Base-by-base conservation (phyloP, 148 eudicot species). In the Dysphania ambrosioides region DNA sequence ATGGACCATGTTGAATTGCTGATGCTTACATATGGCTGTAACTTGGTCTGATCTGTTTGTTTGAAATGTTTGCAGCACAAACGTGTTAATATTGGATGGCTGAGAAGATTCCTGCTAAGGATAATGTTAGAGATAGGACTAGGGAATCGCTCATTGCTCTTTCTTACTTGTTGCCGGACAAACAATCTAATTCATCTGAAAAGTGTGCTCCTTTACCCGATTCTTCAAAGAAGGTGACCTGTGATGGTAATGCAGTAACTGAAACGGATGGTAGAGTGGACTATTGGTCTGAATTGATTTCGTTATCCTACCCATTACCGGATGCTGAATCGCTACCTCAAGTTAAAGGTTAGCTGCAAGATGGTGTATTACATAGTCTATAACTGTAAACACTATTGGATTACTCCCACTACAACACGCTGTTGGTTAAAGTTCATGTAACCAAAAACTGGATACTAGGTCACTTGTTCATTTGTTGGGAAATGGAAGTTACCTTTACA, bases 101-200 rank as follows among this genome's bases (percentile, higher is more conserved):
- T 38, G 66, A 75, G 66, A 65, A 67, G 55, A 23, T 58, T 11
- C 71, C 74, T 23, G 24, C 16, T 23, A 65, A 63, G 60, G 78
- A 79, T 13, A 23, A 26, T 16, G 19, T 13, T 30, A 59, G 40
- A 36, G 78, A 79, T 21, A 15, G 26, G 13, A 56, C 72, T 56
- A 66, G 82, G 15, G 82, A 79, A 42, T 79, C 82, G 0, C 82
- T 79, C 41, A 79, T 79, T 13, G 71, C 82, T 24, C 42, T 79
- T 30, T 79, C 82, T 2, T 38, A 79, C 70, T 27, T 66, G 2
- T 38, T 63, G 27, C 78, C 82, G 15, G 82, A 70, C 27, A 38
- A 26, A 24, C 19, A 6, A 9, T 27, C 73, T 19, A 53, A 73
- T 31, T 69, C 75, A 16, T 66, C 78, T 35, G 49, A 72, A 26